phyloP scores from a whole-genome alignment of 2,329 filamentous ascomycete genomes.

The Paracamarosporium sp. region DNA sequence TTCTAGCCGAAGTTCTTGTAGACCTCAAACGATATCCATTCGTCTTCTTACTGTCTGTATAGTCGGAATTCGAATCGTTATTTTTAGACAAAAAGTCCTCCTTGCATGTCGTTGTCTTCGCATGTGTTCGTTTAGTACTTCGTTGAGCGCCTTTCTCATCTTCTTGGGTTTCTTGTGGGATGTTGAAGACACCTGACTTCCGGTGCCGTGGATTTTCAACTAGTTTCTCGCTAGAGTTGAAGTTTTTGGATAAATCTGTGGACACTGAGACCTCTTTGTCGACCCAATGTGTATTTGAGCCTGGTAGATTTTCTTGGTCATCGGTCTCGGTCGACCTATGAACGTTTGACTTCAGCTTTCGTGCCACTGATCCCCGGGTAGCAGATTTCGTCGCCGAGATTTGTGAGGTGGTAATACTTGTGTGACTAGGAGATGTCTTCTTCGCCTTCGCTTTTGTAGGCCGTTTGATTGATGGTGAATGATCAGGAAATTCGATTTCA shows the following conservation, averaged over 20 bases:
- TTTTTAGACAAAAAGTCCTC: slow-evolving; percentile 11
- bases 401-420: background rate
- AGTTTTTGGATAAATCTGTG: slow-evolving; percentile 4
- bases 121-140: background rate
- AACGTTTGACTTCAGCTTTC: slow-evolving; percentile 2
- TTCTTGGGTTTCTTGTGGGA: slow-evolving; percentile 20
- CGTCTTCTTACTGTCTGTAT: slow-evolving; percentile 2
- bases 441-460: background rate
- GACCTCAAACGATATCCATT: background rate
- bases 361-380: background rate
- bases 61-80: slow-evolving; percentile 14
- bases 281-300: background rate
- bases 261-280: background rate
- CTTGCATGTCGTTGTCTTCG: slow-evolving; percentile 12
- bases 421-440: background rate
- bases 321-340: slow-evolving; percentile 6
- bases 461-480: slow-evolving; percentile 10
- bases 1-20: background rate
- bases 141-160: background rate
- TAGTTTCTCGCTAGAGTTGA: background rate
- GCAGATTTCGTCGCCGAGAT: background rate
- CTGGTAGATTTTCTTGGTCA: slow-evolving; percentile 2
- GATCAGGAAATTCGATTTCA: slow-evolving; percentile 16
- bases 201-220: background rate
- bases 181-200: slow-evolving; percentile 10